Evolutionary conservation across 2,329 filamentous ascomycete genomes (phyloP).

Genomic region (Cercospora sp.): DNA sequence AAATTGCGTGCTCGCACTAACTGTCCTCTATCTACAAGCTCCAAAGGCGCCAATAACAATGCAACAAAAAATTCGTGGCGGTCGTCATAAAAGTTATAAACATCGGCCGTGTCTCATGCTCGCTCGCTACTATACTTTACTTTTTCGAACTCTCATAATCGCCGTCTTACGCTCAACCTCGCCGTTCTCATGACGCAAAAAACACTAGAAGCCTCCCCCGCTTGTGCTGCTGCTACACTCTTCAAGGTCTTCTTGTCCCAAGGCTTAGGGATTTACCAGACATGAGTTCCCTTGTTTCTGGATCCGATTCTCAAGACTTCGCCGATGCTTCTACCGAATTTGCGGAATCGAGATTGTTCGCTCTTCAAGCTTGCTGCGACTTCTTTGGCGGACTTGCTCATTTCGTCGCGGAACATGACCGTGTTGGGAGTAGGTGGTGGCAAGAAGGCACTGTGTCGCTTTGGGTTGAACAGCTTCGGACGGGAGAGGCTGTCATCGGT

Average conservation of each 20-base stretch:
- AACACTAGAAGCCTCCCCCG: neutral
- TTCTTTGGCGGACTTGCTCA: conserved; percentile 1
- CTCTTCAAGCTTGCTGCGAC: conserved; percentile 19
- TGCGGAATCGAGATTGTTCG: conserved; percentile 9
- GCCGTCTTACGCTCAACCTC: neutral
- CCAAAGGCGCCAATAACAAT: neutral
- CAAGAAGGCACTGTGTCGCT: conserved; percentile 4
- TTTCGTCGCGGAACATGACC: neutral
- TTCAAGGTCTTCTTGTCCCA: neutral
- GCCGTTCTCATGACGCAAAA: neutral
- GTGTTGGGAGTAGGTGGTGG: conserved; percentile 11
- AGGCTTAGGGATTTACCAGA: neutral
- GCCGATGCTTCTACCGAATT: conserved; percentile 21
- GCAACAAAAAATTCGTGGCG: neutral
- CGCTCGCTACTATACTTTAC: neutral
- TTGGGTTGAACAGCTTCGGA: neutral
- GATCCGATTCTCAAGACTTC: conserved; percentile 15
- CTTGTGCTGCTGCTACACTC: neutral
- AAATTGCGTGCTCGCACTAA: conserved; percentile 4
- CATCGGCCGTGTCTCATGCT: neutral
- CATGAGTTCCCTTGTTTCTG: conserved; percentile 5
- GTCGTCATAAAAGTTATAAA: neutral
- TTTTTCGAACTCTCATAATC: neutral
- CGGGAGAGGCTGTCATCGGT: neutral
- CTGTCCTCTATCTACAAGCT: neutral